A percentile compares a stretch with the other conserved stretches of the same genome.
These are phyloP conservation scores for Baudoinia panamericana DNA, from an alignment of 495 filamentous ascomycete species.

Conservation along the genomic window DNA sequence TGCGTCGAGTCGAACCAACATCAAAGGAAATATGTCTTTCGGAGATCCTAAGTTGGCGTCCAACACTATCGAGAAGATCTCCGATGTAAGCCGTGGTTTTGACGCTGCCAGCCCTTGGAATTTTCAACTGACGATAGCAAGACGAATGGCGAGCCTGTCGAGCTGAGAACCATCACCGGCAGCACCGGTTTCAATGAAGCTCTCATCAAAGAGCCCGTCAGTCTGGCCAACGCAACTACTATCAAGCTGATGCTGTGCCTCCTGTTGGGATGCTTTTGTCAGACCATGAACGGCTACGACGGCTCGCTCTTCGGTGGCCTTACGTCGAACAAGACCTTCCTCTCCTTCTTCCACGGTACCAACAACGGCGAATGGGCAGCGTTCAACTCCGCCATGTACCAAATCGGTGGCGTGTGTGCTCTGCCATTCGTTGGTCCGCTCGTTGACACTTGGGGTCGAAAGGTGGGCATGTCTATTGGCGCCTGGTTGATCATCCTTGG, in stretches of 20 bases:
- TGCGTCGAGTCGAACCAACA: no score
- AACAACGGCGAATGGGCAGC: constrained; percentile 13
- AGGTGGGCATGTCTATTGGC: constrained; percentile 51
- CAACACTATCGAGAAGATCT: no score
- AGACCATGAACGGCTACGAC: constrained; percentile 22
- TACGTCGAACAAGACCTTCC: constrained; percentile 8
- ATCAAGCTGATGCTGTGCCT: constrained; percentile 10
- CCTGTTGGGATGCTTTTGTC: constrained; percentile 16
- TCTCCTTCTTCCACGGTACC: constrained; percentile 15
- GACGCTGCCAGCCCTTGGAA: no score
- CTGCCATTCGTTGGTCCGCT: constrained; percentile 17
- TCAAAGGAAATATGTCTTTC: no score
- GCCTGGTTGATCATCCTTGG: constrained; percentile 47
- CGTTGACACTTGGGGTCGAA: constrained; percentile 34
- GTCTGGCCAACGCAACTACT: neutral
- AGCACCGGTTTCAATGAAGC: constrained; percentile 18
- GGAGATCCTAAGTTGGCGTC: no score
- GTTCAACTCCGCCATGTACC: constrained; percentile 21
- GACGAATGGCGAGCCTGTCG: constrained; percentile 1
- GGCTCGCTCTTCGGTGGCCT: constrained; percentile 17
- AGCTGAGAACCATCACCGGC: constrained; percentile 17
- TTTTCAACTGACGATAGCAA: no score
- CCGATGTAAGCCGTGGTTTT: no score
- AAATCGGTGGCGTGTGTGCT: constrained; percentile 14
- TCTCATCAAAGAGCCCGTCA: constrained; percentile 1